A percentile compares a stretch with the other conserved stretches of the same genome.
These are phyloP conservation scores for Plasmodium gallinaceum DNA, from an alignment of 169 alveolate genomes.

Conservation along the genomic window DNA sequence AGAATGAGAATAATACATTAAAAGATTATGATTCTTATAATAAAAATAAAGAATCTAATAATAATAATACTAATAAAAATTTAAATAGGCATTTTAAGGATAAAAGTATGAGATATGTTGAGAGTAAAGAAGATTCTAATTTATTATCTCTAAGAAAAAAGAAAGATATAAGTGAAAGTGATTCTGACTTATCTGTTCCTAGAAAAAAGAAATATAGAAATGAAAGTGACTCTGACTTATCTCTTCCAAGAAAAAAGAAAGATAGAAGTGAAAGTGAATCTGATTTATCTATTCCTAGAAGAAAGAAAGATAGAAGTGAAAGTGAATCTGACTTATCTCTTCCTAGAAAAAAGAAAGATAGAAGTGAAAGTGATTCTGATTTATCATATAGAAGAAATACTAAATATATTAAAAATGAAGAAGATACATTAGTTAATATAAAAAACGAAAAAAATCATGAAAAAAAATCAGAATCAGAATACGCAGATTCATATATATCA, in stretches of 20 bases:
- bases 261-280: background rate
- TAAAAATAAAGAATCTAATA: no score
- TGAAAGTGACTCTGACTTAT: constrained; percentile 22
- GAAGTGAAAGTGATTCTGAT: background rate
- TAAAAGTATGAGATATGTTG: background rate
- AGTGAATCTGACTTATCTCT: background rate
- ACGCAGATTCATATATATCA: background rate
- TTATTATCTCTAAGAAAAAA: background rate
- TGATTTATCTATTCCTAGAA: constrained; percentile 15
- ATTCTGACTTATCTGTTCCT: background rate
- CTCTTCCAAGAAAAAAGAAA: background rate
- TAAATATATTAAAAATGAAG: background rate
- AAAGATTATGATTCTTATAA: no score
- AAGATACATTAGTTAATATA: background rate
- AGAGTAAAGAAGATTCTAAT: background rate
- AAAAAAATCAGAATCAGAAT: background rate
- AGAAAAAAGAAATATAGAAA: background rate
- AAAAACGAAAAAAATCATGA: background rate
- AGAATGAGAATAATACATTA: no score
- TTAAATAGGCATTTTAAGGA: no score
- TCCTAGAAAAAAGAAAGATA: background rate
- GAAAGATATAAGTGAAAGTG: background rate
- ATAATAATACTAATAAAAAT: no score
- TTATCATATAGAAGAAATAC: background rate
- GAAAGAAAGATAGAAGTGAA: background rate